Base-by-base conservation (phyloP, 352 stramenopile genomes). In the Pythium apleroticum region DNA sequence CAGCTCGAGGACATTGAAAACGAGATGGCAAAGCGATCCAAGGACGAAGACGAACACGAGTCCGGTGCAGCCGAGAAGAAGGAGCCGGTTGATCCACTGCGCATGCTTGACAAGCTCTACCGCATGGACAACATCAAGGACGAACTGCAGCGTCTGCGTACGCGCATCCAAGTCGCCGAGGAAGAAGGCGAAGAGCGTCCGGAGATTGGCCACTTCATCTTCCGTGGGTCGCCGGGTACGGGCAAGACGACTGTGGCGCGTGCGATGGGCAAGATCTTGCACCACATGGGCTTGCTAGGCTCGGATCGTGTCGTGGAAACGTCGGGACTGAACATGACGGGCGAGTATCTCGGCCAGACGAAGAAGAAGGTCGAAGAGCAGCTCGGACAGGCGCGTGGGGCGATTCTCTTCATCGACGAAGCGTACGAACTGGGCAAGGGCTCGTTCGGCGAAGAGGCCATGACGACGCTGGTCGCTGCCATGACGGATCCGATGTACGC, bases 321-420 rank as follows among this genome's bases (percentile, higher is more conserved):
- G 12, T 95, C 86, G 20, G 79, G 93, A 7, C 63, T 96, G 39
- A 88, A 97, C 31, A 71, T 98, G 30, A 95, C 96, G 0, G 91
- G 86, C 66, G 72, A 94, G 35, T 90, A 93, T 43, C 76, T 97
- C 28, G 91, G 90, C 0, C 88, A 96, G 4, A 98, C 93, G 3
- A 91, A 97, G 57, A 81, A 93, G 54, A 95, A 93, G 39, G 95
- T 96, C 5, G 78, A 78, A 12, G 73, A 86, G n/a, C 84, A 98
- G 52, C 72, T 98, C 3, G 84, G 91, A 7, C 77, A 97, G 65
- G 94, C 93, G 3, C 81, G 86, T 24, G 96, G 95, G 10, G 94
- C 90, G 25, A 78, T 99, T 39, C 67, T 99, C 25, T 98, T 98
- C 65, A 89, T 98, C 39, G 88, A 98, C 65, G 94, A 98, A 66